These are phyloP conservation scores for Handroanthus guayacan DNA, from an alignment of 257 asterid species.

Conservation along the genomic window DNA sequence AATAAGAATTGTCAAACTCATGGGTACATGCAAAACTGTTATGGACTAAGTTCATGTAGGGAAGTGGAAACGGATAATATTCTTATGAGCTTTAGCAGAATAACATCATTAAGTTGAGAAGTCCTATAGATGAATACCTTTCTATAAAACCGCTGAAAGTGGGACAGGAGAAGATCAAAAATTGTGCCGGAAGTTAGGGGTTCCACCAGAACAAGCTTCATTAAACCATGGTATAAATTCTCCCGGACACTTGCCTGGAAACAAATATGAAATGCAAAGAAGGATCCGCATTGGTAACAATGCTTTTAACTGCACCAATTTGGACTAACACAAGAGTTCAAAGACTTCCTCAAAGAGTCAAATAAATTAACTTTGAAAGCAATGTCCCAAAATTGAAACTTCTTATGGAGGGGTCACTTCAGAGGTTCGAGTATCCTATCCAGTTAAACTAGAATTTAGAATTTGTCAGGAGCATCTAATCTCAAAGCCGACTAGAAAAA, in stretches of 20 bases:
- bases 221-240: conserved; percentile 68
- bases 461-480: conserved; percentile 14
- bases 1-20: conserved; percentile 2
- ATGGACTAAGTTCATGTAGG: conserved; percentile 8
- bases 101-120: conserved; percentile 15
- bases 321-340: conserved; percentile 7
- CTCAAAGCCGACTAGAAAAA: conserved; percentile 15
- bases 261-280: conserved; percentile 16
- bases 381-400: not conserved
- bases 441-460: not conserved
- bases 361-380: conserved; percentile 18
- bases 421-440: conserved; percentile 15
- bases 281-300: not conserved
- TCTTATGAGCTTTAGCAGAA: not conserved
- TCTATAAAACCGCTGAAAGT: conserved; percentile 72
- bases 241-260: conserved; percentile 75
- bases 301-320: not conserved
- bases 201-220: conserved; percentile 84
- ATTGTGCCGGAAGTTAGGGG: conserved; percentile 61
- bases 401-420: not conserved
- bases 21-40: conserved; percentile 7
- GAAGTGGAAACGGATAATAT: conserved; percentile 21
- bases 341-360: not conserved
- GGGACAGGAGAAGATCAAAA: conserved; percentile 75
- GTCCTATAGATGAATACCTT: conserved; percentile 55